phyloP scores from a whole-genome alignment of 2,329 filamentous ascomycete species.

The Beauveria australis region DNA sequence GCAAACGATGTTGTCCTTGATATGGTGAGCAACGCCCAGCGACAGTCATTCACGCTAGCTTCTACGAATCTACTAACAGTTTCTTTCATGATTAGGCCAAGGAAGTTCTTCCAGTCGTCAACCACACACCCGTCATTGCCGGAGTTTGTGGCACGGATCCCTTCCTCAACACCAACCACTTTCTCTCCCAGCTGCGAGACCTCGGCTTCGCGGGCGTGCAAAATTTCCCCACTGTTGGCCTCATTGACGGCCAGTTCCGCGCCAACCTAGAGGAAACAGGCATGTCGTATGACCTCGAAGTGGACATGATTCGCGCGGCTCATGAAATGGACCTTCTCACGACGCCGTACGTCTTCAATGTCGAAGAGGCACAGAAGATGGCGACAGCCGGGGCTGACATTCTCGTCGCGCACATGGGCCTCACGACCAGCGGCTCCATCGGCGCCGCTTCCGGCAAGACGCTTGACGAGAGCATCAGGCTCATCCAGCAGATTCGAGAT shows the following conservation, averaged over 20 bases:
- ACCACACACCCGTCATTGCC: conserved; percentile 57
- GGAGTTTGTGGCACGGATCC: conserved; percentile 66
- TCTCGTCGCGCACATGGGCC: conserved; percentile 59
- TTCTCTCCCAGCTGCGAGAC: conserved; percentile 50
- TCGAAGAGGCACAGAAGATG: conserved; percentile 55
- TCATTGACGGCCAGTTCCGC: conserved; percentile 62
- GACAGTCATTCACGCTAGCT: background rate
- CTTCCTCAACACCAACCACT: conserved; percentile 52
- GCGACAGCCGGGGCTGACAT: conserved; percentile 56
- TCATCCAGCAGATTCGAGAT: conserved; percentile 57
- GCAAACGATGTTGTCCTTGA: conserved; percentile 62
- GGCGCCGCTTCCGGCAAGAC: conserved; percentile 53
- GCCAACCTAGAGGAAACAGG: conserved; percentile 62
- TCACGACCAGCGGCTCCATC: conserved; percentile 57
- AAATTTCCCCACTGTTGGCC: conserved; percentile 65
- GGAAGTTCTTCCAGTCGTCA: conserved; percentile 59
- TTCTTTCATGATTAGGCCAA: conserved; percentile 33
- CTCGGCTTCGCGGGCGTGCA: conserved; percentile 63
- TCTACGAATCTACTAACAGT: background rate
- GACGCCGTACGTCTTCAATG: conserved; percentile 61
- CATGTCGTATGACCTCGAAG: conserved; percentile 60
- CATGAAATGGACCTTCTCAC: conserved; percentile 54
- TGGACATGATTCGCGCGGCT: conserved; percentile 57
- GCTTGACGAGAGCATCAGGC: conserved; percentile 54
- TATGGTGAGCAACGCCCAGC: conserved; percentile 39